These are phyloP conservation scores for Cordyceps tenuipes DNA, from an alignment of 2,329 filamentous ascomycete genomes.

Conservation along the genomic window DNA sequence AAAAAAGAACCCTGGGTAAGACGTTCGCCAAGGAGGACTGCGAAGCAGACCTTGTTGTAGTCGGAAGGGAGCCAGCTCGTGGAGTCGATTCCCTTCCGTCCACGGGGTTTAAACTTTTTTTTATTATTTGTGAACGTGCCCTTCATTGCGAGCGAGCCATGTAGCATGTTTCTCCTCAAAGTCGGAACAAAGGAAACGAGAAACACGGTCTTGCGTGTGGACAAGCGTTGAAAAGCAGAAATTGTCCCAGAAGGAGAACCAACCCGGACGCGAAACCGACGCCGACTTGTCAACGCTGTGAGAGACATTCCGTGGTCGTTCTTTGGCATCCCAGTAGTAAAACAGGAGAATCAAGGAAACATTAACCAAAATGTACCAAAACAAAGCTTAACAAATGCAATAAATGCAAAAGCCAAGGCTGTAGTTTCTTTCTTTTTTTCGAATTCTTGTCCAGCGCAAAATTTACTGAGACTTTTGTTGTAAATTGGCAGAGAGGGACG, in stretches of 20 bases:
- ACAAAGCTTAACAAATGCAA: not conserved
- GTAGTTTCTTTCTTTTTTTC: constrained; percentile 6
- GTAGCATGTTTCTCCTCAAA: constrained; percentile 12
- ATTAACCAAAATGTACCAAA: not conserved
- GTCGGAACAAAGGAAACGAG: constrained; percentile 15
- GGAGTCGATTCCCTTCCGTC: not conserved
- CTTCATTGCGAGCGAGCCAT: not conserved
- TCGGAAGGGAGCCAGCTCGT: not conserved
- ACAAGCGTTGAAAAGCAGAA: not conserved
- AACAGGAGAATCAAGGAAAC: not conserved
- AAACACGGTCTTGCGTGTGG: constrained; percentile 4
- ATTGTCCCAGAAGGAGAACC: not conserved
- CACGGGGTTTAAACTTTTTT: constrained; percentile 8
- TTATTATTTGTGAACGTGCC: not conserved
- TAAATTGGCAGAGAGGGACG: not conserved
- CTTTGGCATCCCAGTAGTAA: constrained; percentile 1
- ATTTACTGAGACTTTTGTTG: constrained; percentile 1
- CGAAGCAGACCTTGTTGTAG: constrained; percentile 22
- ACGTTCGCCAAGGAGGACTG: constrained; percentile 28
- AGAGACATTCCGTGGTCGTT: constrained; percentile 3
- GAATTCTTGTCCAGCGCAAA: constrained; percentile 6
- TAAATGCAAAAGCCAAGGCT: not conserved
- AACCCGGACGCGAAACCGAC: not conserved
- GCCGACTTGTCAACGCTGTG: constrained; percentile 6
- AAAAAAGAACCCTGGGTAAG: constrained; percentile 21